phyloP scores from a whole-genome alignment of 768 basidiomycete species.

The Ramaria sp. region DNA sequence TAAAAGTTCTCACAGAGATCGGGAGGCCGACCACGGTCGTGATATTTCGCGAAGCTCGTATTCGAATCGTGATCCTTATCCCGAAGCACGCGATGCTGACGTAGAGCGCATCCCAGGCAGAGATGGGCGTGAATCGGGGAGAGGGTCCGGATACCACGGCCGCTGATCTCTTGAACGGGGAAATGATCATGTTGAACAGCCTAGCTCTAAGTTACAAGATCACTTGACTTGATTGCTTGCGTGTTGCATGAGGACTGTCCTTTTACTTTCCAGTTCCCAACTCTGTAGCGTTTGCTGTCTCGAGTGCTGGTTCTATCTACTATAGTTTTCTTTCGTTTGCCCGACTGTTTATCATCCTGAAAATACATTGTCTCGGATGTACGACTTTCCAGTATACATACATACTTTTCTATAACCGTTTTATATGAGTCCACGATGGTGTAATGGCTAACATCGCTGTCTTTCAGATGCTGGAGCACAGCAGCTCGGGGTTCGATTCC shows the following conservation, averaged over 20 bases:
- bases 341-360: too few relatives aligned
- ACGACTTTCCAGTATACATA: too few relatives aligned
- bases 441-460: conserved; percentile 12
- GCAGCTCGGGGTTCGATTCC: conserved; percentile 12
- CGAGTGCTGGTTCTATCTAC: too few relatives aligned
- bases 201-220: too few relatives aligned
- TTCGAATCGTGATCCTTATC: not conserved
- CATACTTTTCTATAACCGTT: too few relatives aligned
- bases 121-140: not conserved
- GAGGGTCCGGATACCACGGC: not conserved
- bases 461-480: conserved; percentile 3
- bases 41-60: not conserved
- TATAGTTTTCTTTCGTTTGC: too few relatives aligned
- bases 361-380: too few relatives aligned
- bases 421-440: conserved; percentile 5
- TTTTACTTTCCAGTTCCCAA: too few relatives aligned
- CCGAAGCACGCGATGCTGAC: not conserved
- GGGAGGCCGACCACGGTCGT: not conserved
- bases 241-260: too few relatives aligned
- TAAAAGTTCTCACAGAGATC: not conserved
- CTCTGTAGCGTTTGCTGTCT: too few relatives aligned
- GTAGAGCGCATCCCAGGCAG: not conserved
- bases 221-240: too few relatives aligned
- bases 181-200: too few relatives aligned
- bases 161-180: not conserved